Conservation (phyloP, 495 filamentous ascomycete genomes). For the Aspergillus sparsus region DNA sequence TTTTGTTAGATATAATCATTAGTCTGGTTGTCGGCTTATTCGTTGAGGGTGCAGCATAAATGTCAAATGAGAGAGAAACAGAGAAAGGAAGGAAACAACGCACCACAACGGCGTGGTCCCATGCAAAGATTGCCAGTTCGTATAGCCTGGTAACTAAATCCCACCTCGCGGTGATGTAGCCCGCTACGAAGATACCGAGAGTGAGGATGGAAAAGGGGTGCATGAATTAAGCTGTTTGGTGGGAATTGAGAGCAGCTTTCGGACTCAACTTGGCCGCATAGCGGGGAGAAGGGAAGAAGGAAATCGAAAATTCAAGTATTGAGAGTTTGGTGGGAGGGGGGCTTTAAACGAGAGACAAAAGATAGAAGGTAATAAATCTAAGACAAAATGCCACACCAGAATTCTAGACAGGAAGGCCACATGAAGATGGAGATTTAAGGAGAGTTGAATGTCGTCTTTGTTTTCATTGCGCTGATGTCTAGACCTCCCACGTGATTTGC, state of each 20-base stretch:
- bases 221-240: slow-evolving; percentile 65
- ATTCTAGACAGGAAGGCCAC: too few relatives aligned
- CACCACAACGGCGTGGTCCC: slow-evolving; percentile 98
- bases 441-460: too few relatives aligned
- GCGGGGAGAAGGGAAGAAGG: slow-evolving; percentile 7
- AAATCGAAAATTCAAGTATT: neutral
- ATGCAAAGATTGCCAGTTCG: slow-evolving; percentile 94
- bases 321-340: too few relatives aligned
- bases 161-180: slow-evolving; percentile 98
- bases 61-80: slow-evolving; percentile 12
- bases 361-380: too few relatives aligned
- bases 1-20: neutral
- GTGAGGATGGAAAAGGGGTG: slow-evolving; percentile 94
- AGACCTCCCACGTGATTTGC: too few relatives aligned
- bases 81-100: slow-evolving; percentile 36
- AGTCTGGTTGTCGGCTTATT: too few relatives aligned
- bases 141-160: slow-evolving; percentile 93
- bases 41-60: neutral
- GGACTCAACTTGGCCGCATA: slow-evolving; percentile 34
- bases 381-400: too few relatives aligned
- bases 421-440: too few relatives aligned
- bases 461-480: too few relatives aligned
- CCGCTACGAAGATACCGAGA: slow-evolving; percentile 96
- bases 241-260: slow-evolving; percentile 27
- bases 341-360: too few relatives aligned